Percentiles rank a stretch among this genome's conserved stretches.
phyloP scores from a whole-genome alignment of 2,329 filamentous ascomycete species.

The Fusarium nygamai region DNA sequence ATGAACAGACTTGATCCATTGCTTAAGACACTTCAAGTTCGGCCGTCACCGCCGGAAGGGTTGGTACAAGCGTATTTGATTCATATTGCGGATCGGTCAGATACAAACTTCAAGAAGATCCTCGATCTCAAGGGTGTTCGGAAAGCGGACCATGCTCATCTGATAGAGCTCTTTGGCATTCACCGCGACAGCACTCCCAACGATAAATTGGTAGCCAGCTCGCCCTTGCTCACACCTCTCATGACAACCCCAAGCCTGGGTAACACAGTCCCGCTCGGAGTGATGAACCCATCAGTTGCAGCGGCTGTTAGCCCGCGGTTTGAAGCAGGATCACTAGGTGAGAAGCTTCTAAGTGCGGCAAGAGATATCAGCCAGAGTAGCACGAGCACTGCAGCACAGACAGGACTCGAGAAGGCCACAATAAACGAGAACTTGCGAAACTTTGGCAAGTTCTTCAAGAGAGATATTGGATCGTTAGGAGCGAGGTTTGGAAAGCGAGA shows the following conservation, averaged over 20 bases:
- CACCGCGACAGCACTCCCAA: slow-evolving; percentile 82
- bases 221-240: slow-evolving; percentile 76
- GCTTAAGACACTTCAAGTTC: slow-evolving; percentile 96
- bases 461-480: slow-evolving; percentile 83
- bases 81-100: slow-evolving; percentile 92
- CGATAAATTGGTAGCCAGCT: slow-evolving; percentile 75
- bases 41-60: slow-evolving; percentile 88
- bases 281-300: slow-evolving; percentile 56
- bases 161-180: slow-evolving; percentile 84
- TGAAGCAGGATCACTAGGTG: slow-evolving; percentile 83
- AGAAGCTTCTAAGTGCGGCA: slow-evolving; percentile 87
- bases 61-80: slow-evolving; percentile 97
- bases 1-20: slow-evolving; percentile 91
- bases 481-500: slow-evolving; percentile 75
- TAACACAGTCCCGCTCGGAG: slow-evolving; percentile 48
- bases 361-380: slow-evolving; percentile 78
- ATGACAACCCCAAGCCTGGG: slow-evolving; percentile 58
- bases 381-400: slow-evolving; percentile 48
- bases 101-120: slow-evolving; percentile 95
- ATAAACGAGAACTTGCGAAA: slow-evolving; percentile 95
- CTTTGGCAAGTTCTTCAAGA: slow-evolving; percentile 94
- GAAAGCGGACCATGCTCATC: slow-evolving; percentile 81
- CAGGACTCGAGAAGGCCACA: slow-evolving; percentile 68
- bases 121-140: slow-evolving; percentile 94
- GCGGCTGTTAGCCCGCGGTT: slow-evolving; percentile 66